Conservation (phyloP, 129 eudicot genomes). For the Artemisia argyi region DNA sequence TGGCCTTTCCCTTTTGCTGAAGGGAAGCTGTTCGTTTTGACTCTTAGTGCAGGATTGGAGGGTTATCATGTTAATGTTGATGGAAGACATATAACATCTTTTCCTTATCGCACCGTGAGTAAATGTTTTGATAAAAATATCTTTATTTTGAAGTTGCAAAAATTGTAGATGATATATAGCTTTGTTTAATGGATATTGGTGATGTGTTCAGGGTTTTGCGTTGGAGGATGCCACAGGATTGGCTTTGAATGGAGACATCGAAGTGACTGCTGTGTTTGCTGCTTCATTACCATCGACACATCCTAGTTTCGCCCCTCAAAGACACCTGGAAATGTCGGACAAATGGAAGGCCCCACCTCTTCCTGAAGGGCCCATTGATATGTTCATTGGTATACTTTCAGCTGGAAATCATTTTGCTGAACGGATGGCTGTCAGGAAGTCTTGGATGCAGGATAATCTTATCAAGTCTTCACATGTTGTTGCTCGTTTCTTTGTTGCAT, state of each 20-base stretch:
- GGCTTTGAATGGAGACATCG: constrained; percentile 68
- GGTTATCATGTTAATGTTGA: constrained; percentile 88
- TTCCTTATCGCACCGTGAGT: constrained; percentile 88
- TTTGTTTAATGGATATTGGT: not conserved
- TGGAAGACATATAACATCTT: constrained; percentile 83
- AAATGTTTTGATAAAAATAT: not conserved
- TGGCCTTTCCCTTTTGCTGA: constrained; percentile 93
- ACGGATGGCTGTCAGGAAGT: constrained; percentile 96
- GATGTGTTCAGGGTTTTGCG: constrained; percentile 62
- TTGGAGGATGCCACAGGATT: constrained; percentile 92
- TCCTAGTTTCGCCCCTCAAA: constrained; percentile 84
- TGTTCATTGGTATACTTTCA: constrained; percentile 83
- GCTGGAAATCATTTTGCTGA: constrained; percentile 97
- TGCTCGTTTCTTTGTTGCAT: constrained; percentile 93
- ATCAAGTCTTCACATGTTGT: constrained; percentile 68
- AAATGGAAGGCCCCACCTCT: constrained; percentile 81
- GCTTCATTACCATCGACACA: constrained; percentile 90
- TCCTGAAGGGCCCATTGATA: constrained; percentile 56
- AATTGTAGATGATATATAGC: too few species aligned
- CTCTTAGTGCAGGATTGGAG: constrained; percentile 85
- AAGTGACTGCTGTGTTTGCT: constrained; percentile 63
- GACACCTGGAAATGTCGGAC: constrained; percentile 62
- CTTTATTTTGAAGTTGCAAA: too few species aligned
- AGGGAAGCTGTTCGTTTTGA: constrained; percentile 70
- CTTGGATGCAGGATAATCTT: constrained; percentile 90